Conservation (phyloP, 1,284 basidiomycete genomes). For the Uromyces viciae-fabae region DNA sequence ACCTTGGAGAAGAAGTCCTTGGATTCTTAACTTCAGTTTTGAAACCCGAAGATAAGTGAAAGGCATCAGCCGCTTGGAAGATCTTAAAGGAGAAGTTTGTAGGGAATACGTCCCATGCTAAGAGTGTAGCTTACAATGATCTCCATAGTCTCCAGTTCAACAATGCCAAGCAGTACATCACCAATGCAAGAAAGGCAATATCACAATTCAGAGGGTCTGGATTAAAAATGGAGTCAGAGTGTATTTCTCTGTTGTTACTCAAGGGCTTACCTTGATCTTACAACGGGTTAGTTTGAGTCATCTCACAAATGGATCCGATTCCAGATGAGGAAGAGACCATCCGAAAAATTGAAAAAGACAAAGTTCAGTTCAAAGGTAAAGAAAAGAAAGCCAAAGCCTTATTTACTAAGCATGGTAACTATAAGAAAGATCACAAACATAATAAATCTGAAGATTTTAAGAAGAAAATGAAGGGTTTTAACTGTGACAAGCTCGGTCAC, state of each 20-base stretch:
- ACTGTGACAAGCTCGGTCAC: too few species aligned
- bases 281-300: not conserved
- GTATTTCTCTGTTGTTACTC: not conserved
- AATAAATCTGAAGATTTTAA: too few species aligned
- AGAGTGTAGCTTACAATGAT: not conserved
- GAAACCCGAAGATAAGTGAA: not conserved
- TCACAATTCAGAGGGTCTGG: not conserved
- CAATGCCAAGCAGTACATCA: not conserved
- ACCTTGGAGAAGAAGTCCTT: not conserved
- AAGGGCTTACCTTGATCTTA: not conserved
- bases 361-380: not conserved
- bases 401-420: not conserved
- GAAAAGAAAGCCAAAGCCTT: not conserved
- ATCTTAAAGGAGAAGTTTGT: slow-evolving; percentile 9
- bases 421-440: not conserved
- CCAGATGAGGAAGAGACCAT: not conserved
- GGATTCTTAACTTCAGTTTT: not conserved
- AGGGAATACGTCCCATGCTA: not conserved
- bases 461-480: too few species aligned
- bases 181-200: not conserved
- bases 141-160: not conserved
- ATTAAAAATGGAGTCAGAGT: slow-evolving; percentile 3
- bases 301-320: slow-evolving; percentile 12
- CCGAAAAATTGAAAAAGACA: not conserved
- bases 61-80: not conserved